Conservation (phyloP, 441 rosid species). For the Syzygium syzygioides region DNA sequence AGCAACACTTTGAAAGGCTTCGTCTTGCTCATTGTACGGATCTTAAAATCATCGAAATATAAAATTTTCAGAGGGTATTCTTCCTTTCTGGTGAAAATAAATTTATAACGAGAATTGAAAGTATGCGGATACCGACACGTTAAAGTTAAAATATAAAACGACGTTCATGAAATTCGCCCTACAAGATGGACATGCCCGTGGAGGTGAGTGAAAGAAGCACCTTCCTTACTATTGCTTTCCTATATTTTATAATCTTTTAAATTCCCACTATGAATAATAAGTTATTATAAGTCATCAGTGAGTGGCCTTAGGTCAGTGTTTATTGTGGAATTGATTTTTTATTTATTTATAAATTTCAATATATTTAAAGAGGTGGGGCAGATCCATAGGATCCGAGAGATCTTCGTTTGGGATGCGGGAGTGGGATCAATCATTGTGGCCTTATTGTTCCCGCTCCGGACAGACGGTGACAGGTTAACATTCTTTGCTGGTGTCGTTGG, state of each 20-base stretch:
- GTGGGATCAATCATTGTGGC: slow-evolving; percentile 42
- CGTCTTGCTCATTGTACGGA: too few species aligned
- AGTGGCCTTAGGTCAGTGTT: neutral
- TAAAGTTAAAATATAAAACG: too few species aligned
- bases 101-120: too few species aligned
- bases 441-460: slow-evolving; percentile 22
- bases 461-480: slow-evolving; percentile 35
- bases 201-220: too few species aligned
- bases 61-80: too few species aligned
- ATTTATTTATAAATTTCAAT: neutral
- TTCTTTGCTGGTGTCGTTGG: slow-evolving; percentile 32
- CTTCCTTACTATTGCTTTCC: neutral
- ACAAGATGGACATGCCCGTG: too few species aligned
- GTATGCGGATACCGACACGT: too few species aligned
- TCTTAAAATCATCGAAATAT: too few species aligned
- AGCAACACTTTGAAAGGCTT: too few species aligned
- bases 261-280: neutral
- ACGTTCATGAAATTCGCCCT: too few species aligned
- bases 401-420: neutral
- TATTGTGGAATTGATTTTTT: neutral
- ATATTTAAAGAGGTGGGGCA: neutral
- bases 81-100: too few species aligned
- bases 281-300: neutral
- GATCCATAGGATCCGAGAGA: slow-evolving; percentile 29
- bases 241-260: neutral